Evolutionary conservation across 169 alveolate genomes (phyloP).

Genomic region (Eimeria sp.): DNA sequence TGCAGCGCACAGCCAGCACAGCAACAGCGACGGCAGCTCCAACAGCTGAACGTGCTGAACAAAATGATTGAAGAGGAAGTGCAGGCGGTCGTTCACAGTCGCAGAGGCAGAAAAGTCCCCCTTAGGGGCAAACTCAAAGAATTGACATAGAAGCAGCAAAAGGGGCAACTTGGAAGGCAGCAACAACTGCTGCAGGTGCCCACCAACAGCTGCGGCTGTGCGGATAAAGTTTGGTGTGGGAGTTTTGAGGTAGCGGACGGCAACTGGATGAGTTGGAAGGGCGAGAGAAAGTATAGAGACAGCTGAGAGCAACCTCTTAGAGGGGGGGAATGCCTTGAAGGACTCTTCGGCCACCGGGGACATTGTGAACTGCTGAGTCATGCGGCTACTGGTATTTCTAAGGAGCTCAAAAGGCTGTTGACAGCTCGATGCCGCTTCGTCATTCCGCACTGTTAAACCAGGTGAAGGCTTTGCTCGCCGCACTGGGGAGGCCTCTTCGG

Average conservation of each 20-base stretch:
- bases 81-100: background rate
- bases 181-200: conserved; percentile 4
- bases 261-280: conserved; percentile 41
- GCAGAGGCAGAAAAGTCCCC: background rate
- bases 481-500: conserved; percentile 19
- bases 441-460: background rate
- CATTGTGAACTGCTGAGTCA: background rate
- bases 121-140: background rate
- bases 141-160: background rate
- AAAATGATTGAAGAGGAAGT: background rate
- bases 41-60: background rate
- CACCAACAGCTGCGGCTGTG: conserved; percentile 59
- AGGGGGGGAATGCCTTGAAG: background rate
- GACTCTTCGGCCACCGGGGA: background rate
- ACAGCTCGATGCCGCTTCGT: background rate
- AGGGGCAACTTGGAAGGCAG: background rate
- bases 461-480: background rate
- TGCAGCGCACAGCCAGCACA: background rate
- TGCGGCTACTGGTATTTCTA: background rate
- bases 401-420: background rate
- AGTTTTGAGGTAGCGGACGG: conserved; percentile 50
- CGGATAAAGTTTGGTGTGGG: conserved; percentile 35
- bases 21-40: background rate
- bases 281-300: conserved; percentile 7
- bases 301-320: background rate